phyloP scores from a whole-genome alignment of 768 basidiomycete genomes.

The Pulveroboletus ravenelii region DNA sequence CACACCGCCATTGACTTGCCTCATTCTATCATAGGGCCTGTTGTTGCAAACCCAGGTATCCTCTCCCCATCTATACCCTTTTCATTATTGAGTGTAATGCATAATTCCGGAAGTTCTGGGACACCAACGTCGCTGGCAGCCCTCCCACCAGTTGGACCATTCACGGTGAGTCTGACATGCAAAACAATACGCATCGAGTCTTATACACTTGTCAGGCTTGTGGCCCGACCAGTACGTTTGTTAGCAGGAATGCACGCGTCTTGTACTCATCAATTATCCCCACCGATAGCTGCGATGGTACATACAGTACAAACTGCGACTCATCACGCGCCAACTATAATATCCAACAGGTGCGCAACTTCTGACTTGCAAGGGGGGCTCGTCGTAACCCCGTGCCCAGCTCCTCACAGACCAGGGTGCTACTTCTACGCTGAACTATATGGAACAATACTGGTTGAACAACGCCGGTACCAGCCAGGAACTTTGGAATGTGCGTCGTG shows the following conservation, averaged over 20 bases:
- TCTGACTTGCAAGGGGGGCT: not conserved
- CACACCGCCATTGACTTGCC: not conserved
- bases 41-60: constrained; percentile 52
- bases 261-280: not conserved
- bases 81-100: not conserved
- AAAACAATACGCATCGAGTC: not conserved
- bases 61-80: not conserved
- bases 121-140: constrained; percentile 57
- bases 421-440: constrained; percentile 52
- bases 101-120: constrained; percentile 55
- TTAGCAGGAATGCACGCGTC: not conserved
- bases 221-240: constrained; percentile 59
- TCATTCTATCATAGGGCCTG: constrained; percentile 42
- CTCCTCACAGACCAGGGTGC: constrained; percentile 56
- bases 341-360: constrained; percentile 35
- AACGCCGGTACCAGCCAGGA: constrained; percentile 52
- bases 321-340: constrained; percentile 40
- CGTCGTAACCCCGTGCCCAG: constrained; percentile 30
- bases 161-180: constrained; percentile 46
- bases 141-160: constrained; percentile 70
- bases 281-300: constrained; percentile 49
- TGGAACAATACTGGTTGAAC: constrained; percentile 62
- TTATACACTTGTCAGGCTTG: constrained; percentile 39
- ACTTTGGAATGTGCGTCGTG: constrained; percentile 59
- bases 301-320: constrained; percentile 34